These are phyloP conservation scores for Globisporangium ultimum DNA, from an alignment of 352 stramenopile genomes.

Conservation along the genomic window DNA sequence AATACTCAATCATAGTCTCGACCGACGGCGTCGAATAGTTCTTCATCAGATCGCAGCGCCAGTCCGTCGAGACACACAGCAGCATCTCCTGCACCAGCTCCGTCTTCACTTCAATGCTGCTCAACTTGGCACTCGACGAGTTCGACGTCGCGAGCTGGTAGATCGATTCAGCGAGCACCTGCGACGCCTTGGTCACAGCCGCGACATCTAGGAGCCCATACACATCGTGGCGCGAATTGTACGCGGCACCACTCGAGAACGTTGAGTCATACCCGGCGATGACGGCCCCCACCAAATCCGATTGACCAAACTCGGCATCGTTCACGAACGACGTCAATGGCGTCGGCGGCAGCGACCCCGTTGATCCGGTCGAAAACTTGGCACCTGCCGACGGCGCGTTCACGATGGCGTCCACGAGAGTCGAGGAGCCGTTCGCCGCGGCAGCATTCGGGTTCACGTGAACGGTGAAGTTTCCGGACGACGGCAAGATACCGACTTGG, in stretches of 20 bases:
- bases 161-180: slow-evolving; percentile 70
- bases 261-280: slow-evolving; percentile 62
- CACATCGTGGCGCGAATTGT: slow-evolving; percentile 71
- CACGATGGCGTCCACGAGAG: slow-evolving; percentile 48
- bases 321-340: slow-evolving; percentile 77
- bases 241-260: slow-evolving; percentile 44
- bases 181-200: slow-evolving; percentile 53
- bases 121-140: slow-evolving; percentile 31
- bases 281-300: slow-evolving; percentile 57
- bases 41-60: slow-evolving; percentile 68
- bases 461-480: slow-evolving; percentile 57
- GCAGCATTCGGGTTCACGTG: slow-evolving; percentile 61
- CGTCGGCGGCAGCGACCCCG: slow-evolving; percentile 49
- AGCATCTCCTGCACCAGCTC: slow-evolving; percentile 56
- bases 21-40: slow-evolving; percentile 63
- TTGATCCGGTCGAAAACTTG: slow-evolving; percentile 29
- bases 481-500: slow-evolving; percentile 58
- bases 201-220: slow-evolving; percentile 41
- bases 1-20: slow-evolving; percentile 64
- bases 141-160: slow-evolving; percentile 61
- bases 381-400: slow-evolving; percentile 41
- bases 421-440: slow-evolving; percentile 24
- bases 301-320: slow-evolving; percentile 55
- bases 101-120: slow-evolving; percentile 48
- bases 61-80: slow-evolving; percentile 56